Percentiles rank a stretch among this genome's conserved stretches.
Conservation (phyloP, 306 rosid genomes). For the Pachyrhizus erosus region DNA sequence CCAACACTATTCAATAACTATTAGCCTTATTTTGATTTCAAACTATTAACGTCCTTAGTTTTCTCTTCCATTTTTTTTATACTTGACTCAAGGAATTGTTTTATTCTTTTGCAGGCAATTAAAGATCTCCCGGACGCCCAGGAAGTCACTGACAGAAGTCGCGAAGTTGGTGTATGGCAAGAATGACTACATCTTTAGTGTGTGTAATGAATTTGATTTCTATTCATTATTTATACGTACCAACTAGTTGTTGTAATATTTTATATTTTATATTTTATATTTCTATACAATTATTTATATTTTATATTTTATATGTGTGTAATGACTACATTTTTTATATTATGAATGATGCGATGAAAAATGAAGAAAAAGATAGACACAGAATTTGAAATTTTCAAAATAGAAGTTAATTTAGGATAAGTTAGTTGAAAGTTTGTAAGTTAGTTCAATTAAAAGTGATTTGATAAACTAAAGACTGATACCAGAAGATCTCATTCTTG, state of each 20-base stretch:
- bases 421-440: background rate
- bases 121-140: slow-evolving; percentile 59
- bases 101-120: slow-evolving; percentile 56
- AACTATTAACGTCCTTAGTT: background rate
- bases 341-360: background rate
- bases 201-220: slow-evolving; percentile 11
- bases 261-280: background rate
- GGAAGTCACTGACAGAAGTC: slow-evolving; percentile 34
- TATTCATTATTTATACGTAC: background rate
- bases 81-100: background rate
- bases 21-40: slow-evolving; percentile 10
- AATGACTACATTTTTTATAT: no score
- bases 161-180: slow-evolving; percentile 32
- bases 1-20: background rate
- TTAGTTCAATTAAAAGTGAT: background rate
- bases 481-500: no score
- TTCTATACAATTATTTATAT: no score
- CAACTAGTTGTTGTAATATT: background rate
- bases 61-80: background rate
- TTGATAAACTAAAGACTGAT: background rate
- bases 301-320: no score
- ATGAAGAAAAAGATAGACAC: background rate
- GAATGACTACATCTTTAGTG: slow-evolving; percentile 23
- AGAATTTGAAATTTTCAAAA: background rate
- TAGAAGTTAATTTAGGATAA: background rate